Base-by-base conservation (phyloP, 164 flowering plant genomes). In the Magnolia officinalis region DNA sequence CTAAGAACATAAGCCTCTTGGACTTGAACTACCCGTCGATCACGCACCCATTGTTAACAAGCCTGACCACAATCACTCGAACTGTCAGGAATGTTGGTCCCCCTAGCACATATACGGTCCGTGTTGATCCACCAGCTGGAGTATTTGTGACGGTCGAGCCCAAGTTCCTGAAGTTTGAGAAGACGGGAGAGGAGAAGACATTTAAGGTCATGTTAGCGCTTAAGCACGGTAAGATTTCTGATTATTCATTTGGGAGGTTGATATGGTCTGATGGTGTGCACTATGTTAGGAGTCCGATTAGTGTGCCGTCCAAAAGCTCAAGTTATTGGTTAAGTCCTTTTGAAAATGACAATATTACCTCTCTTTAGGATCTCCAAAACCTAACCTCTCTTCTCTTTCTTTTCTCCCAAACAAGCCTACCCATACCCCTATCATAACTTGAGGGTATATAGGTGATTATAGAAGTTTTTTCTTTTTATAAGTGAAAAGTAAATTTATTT, bases 251-350 rank as follows among this genome's bases (percentile, higher is more conserved):
- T 77, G 98, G 98, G 26, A 49, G 65, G 73, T 31, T 94, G 81
- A 75, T 52, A 45, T 94, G 98, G 98, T 79, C 88, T 2, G 94
- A 94, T 81, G 90, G 93, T 0, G 77, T 69, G 52, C 96, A 90
- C 71, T 51, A 72, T 68, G 98, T 92, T 4, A 86, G 89, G 74
- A 94, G 98, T 78, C 91, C 96, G 0, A 80, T 94, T 74, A 87
- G 78, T 6, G 90, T 92, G 66, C n/a, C 18, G 19, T 21, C 45
- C 6, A 37, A 6, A 5, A 37, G 45, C 45, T 3, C 6, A 37
- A 37, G 45, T 37, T 37, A 37, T 37, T 37, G 6, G 45, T 3
- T 6, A 37, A 37, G 6, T 37, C 45, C 6, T 37, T 4, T 37
- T 37, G 45, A 37, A 37, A 37, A 37, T 37, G 45, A 37, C 45